Conservation (phyloP, 805 yeast genomes). For the Pichia gijzeniarum region DNA sequence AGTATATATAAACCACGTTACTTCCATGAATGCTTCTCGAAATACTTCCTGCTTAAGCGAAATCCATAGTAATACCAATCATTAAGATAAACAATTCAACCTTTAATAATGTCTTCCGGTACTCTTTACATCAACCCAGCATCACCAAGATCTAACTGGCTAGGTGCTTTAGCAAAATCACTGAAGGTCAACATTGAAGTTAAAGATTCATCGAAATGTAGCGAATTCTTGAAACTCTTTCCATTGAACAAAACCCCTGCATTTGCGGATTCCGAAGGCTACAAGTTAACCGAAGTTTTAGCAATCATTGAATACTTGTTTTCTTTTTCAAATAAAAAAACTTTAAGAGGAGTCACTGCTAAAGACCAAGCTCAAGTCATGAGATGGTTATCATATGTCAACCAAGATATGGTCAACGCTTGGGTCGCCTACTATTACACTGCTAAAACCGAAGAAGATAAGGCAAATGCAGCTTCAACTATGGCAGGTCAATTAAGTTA, state of each 20-base stretch:
- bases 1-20: too few relatives aligned
- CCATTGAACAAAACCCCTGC: conserved; percentile 62
- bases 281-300: conserved; percentile 57
- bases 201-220: conserved; percentile 32
- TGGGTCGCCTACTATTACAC: too few relatives aligned
- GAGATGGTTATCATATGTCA: conserved; percentile 71
- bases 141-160: conserved; percentile 31
- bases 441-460: too few relatives aligned
- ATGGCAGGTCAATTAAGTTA: too few relatives aligned
- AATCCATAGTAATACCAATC: not conserved
- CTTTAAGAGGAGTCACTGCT: conserved; percentile 53
- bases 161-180: conserved; percentile 46
- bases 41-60: too few relatives aligned
- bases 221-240: conserved; percentile 42
- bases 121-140: conserved; percentile 13
- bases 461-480: too few relatives aligned
- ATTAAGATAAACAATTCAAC: not conserved
- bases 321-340: conserved; percentile 30
- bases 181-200: conserved; percentile 51
- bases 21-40: too few relatives aligned
- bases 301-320: conserved; percentile 48
- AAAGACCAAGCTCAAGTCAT: conserved; percentile 56
- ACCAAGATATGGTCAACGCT: too few relatives aligned
- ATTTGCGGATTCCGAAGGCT: conserved; percentile 57
- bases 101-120: conserved; percentile 11